These are phyloP conservation scores for Coffea canephora DNA, from an alignment of 257 asterid genomes.

Conservation along the genomic window DNA sequence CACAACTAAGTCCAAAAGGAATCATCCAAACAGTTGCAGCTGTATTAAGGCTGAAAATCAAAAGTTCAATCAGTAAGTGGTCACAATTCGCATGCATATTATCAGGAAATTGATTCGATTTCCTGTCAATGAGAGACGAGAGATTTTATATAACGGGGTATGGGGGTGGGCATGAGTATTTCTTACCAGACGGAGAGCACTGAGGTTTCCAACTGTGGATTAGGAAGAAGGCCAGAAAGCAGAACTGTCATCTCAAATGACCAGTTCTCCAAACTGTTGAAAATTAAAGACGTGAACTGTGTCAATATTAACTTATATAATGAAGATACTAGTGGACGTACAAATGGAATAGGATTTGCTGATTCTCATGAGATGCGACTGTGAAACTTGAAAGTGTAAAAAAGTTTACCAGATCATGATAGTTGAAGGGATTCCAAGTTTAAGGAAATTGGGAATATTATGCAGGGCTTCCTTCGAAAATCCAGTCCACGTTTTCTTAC, in stretches of 20 bases:
- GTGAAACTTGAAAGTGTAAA: neutral
- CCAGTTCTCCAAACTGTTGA: constrained; percentile 76
- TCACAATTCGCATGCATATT: neutral
- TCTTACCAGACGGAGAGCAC: constrained; percentile 77
- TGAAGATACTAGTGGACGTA: neutral
- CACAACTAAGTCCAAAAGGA: constrained; percentile 77
- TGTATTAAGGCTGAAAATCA: constrained; percentile 61
- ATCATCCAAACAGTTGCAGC: constrained; percentile 78
- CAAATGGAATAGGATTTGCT: no score
- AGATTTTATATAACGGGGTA: no score
- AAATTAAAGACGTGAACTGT: neutral
- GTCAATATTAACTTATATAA: neutral
- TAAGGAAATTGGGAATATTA: constrained; percentile 41
- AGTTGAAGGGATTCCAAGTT: constrained; percentile 84
- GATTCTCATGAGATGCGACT: neutral
- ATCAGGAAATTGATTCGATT: neutral
- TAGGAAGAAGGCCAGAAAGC: constrained; percentile 84
- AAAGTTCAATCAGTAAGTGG: neutral
- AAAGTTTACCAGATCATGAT: constrained; percentile 69
- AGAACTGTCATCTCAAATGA: constrained; percentile 89
- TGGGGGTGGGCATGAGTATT: neutral
- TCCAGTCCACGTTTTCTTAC: constrained; percentile 69
- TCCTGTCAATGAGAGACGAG: neutral
- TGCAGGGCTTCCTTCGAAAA: constrained; percentile 62
- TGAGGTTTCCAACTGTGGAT: constrained; percentile 79